phyloP scores from a whole-genome alignment of 2,329 filamentous ascomycete species.

The Claviceps pusilla region DNA sequence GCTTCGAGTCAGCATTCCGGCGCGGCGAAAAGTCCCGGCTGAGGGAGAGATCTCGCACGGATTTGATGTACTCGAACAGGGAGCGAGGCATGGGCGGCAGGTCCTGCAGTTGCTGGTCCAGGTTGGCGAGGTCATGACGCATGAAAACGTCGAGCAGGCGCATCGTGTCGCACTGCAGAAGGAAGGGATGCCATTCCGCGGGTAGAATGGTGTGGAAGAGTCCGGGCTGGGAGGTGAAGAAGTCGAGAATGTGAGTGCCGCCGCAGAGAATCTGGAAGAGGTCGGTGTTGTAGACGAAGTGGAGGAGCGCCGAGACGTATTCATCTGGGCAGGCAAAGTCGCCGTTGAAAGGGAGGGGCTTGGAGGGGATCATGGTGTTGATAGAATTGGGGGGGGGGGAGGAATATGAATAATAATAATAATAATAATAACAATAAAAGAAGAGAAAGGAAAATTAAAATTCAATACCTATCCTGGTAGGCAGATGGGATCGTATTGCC shows the following conservation, averaged over 20 bases:
- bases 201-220: slow-evolving; percentile 68
- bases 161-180: slow-evolving; percentile 56
- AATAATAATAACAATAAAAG: too few species aligned
- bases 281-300: slow-evolving; percentile 59
- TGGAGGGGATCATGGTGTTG: slow-evolving; percentile 11
- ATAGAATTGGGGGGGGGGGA: too few species aligned
- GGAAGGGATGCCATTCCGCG: slow-evolving; percentile 66
- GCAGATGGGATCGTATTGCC: neutral
- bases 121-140: slow-evolving; percentile 50
- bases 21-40: slow-evolving; percentile 38
- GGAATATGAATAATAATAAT: too few species aligned
- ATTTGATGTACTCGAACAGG: slow-evolving; percentile 56
- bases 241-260: slow-evolving; percentile 93
- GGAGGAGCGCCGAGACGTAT: slow-evolving; percentile 64
- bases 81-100: slow-evolving; percentile 31
- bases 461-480: too few species aligned
- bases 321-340: slow-evolving; percentile 57
- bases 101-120: slow-evolving; percentile 10
- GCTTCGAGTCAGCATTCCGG: slow-evolving; percentile 14
- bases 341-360: slow-evolving; percentile 51
- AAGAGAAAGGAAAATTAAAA: too few species aligned
- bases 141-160: slow-evolving; percentile 67
- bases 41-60: slow-evolving; percentile 56
- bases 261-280: slow-evolving; percentile 83
- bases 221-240: slow-evolving; percentile 74